Conservation (phyloP, 371 early-diverging fungal species). For the Apophysomyces sp. region DNA sequence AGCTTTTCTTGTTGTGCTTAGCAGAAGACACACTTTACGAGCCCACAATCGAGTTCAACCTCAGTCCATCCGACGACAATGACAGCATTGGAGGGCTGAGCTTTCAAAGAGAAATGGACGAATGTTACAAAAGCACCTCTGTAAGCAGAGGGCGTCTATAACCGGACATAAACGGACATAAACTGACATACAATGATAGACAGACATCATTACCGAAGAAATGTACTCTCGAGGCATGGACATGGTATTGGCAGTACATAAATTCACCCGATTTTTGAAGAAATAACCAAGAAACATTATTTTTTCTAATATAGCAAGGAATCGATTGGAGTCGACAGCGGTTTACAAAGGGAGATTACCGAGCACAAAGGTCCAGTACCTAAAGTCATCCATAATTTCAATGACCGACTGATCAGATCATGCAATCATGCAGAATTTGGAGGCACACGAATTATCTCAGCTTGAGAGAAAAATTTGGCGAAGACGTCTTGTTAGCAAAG, state of each 20-base stretch:
- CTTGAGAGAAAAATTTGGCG: neutral
- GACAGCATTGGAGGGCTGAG: neutral
- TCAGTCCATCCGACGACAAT: neutral
- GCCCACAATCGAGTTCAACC: neutral
- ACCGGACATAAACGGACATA: neutral
- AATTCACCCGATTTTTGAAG: neutral
- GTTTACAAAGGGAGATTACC: conserved; percentile 20
- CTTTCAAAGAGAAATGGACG: neutral
- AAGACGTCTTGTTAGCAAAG: neutral
- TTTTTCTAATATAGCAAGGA: conserved; percentile 30
- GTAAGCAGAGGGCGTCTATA: neutral
- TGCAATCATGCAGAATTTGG: conserved; percentile 1
- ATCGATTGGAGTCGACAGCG: conserved; percentile 31
- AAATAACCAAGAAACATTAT: neutral
- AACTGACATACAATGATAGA: neutral
- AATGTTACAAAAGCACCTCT: neutral
- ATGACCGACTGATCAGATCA: neutral
- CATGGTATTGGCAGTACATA: conserved; percentile 21
- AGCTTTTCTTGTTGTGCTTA: neutral
- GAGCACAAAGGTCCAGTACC: conserved; percentile 25
- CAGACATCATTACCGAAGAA: conserved; percentile 25
- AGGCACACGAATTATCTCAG: neutral
- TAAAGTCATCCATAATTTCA: neutral
- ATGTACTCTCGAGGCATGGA: conserved; percentile 34
- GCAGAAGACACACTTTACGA: neutral